Conservation (phyloP, 805 yeast species). For the Candida corydali region DNA sequence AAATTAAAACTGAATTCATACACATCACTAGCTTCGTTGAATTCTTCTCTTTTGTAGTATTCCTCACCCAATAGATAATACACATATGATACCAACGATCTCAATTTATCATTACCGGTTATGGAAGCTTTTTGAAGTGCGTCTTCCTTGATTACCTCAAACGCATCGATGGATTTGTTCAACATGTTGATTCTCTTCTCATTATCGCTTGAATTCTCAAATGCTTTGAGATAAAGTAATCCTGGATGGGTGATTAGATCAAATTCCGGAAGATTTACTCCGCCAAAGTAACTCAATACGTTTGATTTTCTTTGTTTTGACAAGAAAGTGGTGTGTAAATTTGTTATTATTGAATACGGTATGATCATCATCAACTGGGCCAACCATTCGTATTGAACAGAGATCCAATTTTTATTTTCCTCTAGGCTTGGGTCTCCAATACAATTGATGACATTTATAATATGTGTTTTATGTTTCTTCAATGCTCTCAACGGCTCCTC, state of each 20-base stretch:
- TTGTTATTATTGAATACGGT: conserved; percentile 37
- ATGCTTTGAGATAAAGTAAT: conserved; percentile 23
- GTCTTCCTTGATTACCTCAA: conserved; percentile 1
- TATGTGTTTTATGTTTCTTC: conserved; percentile 61
- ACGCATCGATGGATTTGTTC: conserved; percentile 21
- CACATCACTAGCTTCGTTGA: conserved; percentile 16
- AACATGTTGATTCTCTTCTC: conserved; percentile 26
- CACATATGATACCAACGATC: conserved; percentile 20
- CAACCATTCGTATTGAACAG: conserved; percentile 62
- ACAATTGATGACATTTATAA: conserved; percentile 39
- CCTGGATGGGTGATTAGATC: conserved; percentile 27
- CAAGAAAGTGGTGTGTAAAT: conserved; percentile 12
- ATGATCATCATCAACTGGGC: conserved; percentile 52
- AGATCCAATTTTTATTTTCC: conserved; percentile 44
- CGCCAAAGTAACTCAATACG: conserved; percentile 26
- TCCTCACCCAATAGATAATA: conserved; percentile 52
- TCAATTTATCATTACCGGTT: conserved; percentile 4
- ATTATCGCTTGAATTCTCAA: conserved; percentile 15
- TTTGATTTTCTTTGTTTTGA: conserved; percentile 13
- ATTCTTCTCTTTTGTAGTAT: conserved; percentile 18
- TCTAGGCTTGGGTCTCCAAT: conserved; percentile 16
- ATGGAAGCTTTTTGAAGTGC: conserved; percentile 1
- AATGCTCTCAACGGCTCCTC: conserved; percentile 59
- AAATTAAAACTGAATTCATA: conserved; percentile 13
- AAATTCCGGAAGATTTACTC: conserved; percentile 23